Evolutionary conservation across 1,139 yeast species (phyloP).

Genomic region (Yamadazyma buinensis): DNA sequence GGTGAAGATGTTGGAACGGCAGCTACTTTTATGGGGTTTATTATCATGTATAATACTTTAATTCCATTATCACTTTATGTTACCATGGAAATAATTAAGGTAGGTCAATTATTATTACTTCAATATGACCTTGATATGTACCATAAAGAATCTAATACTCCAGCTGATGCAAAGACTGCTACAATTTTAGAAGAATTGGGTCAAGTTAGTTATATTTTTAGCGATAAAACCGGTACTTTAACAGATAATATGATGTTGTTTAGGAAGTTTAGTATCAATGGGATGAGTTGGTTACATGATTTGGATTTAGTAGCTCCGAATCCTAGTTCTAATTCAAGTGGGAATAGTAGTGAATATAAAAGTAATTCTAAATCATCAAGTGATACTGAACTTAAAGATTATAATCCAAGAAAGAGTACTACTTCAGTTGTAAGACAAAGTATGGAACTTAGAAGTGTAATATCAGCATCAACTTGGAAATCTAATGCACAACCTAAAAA

Average conservation of each 20-base stretch:
- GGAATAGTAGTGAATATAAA: neutral
- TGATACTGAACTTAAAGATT: neutral
- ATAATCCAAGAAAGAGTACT: slow-evolving; percentile 22
- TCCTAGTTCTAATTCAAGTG: slow-evolving; percentile 1
- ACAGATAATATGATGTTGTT: slow-evolving; percentile 90
- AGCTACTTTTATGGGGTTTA: slow-evolving; percentile 89
- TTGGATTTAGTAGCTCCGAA: slow-evolving; percentile 41
- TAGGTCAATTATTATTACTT: slow-evolving; percentile 73
- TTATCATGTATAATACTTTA: slow-evolving; percentile 94
- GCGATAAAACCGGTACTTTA: slow-evolving; percentile 96
- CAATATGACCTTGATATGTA: slow-evolving; percentile 96
- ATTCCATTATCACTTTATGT: slow-evolving; percentile 94
- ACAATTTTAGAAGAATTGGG: slow-evolving; percentile 95
- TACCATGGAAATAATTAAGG: slow-evolving; percentile 92
- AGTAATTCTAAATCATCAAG: neutral
- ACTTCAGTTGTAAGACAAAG: slow-evolving; percentile 33
- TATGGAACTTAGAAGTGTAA: slow-evolving; percentile 20
- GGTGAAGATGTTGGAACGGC: slow-evolving; percentile 82
- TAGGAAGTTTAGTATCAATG: slow-evolving; percentile 79
- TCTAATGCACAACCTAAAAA: slow-evolving; percentile 37
- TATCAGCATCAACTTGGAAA: slow-evolving; percentile 27
- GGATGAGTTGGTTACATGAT: slow-evolving; percentile 87
- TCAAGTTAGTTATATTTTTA: slow-evolving; percentile 89
- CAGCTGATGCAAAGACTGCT: slow-evolving; percentile 93
- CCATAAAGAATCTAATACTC: slow-evolving; percentile 76